Percentiles rank a stretch among this genome's conserved stretches.
These are phyloP conservation scores for Brassica cretica DNA, from an alignment of 345 rosid genomes.

Conservation along the genomic window DNA sequence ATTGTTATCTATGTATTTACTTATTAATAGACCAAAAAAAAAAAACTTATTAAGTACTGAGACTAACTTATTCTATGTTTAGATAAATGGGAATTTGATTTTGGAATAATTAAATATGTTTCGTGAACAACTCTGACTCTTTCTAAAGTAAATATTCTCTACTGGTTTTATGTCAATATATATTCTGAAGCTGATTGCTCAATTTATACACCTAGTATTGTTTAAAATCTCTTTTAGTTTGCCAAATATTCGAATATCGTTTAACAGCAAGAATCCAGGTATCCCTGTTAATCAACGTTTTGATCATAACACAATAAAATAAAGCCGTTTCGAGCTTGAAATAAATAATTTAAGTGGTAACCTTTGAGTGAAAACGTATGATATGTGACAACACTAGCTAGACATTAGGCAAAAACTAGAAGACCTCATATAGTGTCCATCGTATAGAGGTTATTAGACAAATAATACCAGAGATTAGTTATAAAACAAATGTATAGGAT, in stretches of 20 bases:
- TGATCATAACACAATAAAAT: not conserved
- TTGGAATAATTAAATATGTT: conserved; percentile 20
- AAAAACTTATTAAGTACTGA: not conserved
- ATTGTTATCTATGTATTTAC: not conserved
- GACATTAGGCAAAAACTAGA: conserved; percentile 7
- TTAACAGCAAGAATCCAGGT: not conserved
- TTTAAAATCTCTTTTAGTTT: not conserved
- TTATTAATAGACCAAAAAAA: not conserved
- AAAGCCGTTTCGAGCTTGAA: too few species aligned
- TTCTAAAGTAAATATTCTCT: conserved; percentile 26
- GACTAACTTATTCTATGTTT: conserved; percentile 1
- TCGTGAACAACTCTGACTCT: conserved; percentile 28
- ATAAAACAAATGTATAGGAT: conserved; percentile 15
- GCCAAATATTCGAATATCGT: not conserved
- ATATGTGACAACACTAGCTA: not conserved
- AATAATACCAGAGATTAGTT: not conserved
- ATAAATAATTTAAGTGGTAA: not conserved
- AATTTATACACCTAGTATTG: not conserved
- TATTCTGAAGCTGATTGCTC: conserved; percentile 7
- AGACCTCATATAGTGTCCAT: not conserved
- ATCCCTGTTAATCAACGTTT: not conserved
- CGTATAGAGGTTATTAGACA: not conserved
- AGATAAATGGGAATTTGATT: not conserved
- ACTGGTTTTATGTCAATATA: conserved; percentile 17
- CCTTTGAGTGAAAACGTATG: not conserved